Percentiles rank a stretch among this genome's conserved stretches.
phyloP scores from a whole-genome alignment of 352 stramenopile genomes.

The Phytopythium sindhum region DNA sequence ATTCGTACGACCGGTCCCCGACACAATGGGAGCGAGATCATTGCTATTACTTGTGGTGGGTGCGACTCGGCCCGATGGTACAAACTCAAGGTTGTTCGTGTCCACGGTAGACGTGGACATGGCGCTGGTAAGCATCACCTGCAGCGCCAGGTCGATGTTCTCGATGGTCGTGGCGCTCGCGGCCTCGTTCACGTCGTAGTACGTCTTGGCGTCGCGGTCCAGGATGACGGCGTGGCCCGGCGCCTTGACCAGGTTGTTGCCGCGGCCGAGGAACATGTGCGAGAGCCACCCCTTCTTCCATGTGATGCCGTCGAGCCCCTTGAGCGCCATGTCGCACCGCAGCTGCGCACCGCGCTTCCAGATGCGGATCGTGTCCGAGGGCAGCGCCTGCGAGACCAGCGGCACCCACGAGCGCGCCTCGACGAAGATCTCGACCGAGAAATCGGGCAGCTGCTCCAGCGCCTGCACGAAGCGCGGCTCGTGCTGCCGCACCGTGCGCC shows the following conservation, averaged over 20 bases:
- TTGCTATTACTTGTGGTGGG: slow-evolving; percentile 15
- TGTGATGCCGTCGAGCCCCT: slow-evolving; percentile 71
- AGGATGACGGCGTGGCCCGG: slow-evolving; percentile 51
- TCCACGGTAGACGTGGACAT: slow-evolving; percentile 62
- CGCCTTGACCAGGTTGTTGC: slow-evolving; percentile 13
- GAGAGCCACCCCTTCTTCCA: slow-evolving; percentile 74
- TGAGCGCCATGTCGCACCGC: slow-evolving; percentile 67
- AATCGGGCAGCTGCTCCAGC: slow-evolving; percentile 68
- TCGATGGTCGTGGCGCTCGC: slow-evolving; percentile 50
- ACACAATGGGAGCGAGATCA: slow-evolving; percentile 1
- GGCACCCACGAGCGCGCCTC: slow-evolving; percentile 81
- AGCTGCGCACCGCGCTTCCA: slow-evolving; percentile 68
- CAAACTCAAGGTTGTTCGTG: slow-evolving; percentile 49
- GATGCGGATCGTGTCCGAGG: slow-evolving; percentile 70
- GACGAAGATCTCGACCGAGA: slow-evolving; percentile 78
- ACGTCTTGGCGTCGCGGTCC: slow-evolving; percentile 52
- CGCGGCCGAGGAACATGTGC: slow-evolving; percentile 58
- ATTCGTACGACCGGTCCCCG: slow-evolving; percentile 18
- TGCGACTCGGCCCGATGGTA: slow-evolving; percentile 54
- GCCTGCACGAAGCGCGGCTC: slow-evolving; percentile 49
- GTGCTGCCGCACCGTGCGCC: slow-evolving; percentile 40
- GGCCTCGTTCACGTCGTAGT: slow-evolving; percentile 64
- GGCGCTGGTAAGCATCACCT: slow-evolving; percentile 68
- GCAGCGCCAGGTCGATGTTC: slow-evolving; percentile 71
- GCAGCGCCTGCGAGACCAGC: slow-evolving; percentile 72